phyloP scores from a whole-genome alignment of 2,329 filamentous ascomycete genomes.

The Paraphaeosphaeria sporulosa region DNA sequence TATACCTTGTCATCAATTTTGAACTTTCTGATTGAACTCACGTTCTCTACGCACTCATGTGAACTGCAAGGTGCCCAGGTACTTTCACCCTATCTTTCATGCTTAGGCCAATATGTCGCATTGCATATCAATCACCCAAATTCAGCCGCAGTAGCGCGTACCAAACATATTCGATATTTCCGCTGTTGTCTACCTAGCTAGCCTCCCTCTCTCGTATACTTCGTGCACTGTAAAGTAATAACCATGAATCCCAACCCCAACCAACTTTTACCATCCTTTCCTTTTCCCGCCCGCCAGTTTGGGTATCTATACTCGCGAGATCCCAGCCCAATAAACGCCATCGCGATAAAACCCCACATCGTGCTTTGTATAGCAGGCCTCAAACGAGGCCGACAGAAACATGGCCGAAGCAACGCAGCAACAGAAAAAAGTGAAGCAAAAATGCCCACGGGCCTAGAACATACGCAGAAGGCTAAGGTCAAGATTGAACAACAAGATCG shows the following conservation, averaged over 20 bases:
- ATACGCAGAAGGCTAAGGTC: background rate
- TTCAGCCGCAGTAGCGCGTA: too few relatives aligned
- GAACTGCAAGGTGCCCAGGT: too few relatives aligned
- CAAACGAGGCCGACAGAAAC: background rate
- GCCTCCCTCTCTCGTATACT: background rate
- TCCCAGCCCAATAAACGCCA: conserved; percentile 3
- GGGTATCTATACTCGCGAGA: conserved; percentile 8
- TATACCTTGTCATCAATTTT: conserved; percentile 12
- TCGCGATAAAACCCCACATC: background rate
- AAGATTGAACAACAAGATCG: background rate
- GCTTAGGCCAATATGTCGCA: too few relatives aligned
- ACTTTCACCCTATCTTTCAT: too few relatives aligned
- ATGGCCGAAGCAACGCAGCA: background rate
- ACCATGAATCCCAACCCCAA: background rate
- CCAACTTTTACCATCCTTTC: background rate
- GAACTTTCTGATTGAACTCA: background rate
- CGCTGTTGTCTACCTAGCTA: background rate
- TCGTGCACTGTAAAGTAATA: background rate
- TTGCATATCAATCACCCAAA: too few relatives aligned
- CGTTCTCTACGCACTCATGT: background rate
- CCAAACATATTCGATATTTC: background rate
- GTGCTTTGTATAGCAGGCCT: background rate
- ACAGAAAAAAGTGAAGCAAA: background rate
- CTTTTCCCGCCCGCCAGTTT: background rate
- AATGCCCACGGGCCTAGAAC: background rate